These are phyloP conservation scores for Starmerella bombicola DNA, from an alignment of 805 yeast species.

Conservation along the genomic window DNA sequence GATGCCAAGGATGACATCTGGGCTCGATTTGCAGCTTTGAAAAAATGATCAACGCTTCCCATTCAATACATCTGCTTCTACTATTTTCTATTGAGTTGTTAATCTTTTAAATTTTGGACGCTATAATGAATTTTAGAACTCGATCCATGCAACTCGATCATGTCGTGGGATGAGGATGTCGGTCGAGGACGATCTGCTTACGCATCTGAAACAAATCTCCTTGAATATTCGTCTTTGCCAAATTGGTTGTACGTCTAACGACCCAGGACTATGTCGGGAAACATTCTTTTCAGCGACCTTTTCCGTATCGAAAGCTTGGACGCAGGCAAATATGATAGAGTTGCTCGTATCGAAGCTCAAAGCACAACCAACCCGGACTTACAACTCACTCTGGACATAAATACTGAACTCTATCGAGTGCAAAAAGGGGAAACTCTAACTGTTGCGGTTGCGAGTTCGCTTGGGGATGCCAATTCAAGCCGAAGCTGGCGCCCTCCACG, in stretches of 20 bases:
- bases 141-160: too few species aligned
- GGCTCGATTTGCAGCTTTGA: constrained; percentile 23
- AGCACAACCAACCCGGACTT: constrained; percentile 73
- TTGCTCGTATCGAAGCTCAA: constrained; percentile 74
- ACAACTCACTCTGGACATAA: constrained; percentile 75
- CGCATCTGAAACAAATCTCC: constrained; percentile 4
- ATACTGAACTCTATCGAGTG: constrained; percentile 85
- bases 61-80: not conserved
- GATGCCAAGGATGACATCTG: constrained; percentile 19
- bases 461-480: constrained; percentile 39
- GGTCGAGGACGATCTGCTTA: too few species aligned
- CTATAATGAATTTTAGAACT: too few species aligned
- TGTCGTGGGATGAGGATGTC: too few species aligned
- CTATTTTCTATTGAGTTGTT: too few species aligned
- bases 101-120: too few species aligned
- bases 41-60: constrained; percentile 10
- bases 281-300: constrained; percentile 71
- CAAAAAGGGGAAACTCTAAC: constrained; percentile 64
- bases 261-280: constrained; percentile 33
- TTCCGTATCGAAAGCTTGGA: constrained; percentile 78
- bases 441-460: constrained; percentile 68
- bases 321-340: constrained; percentile 82
- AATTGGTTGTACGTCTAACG: not conserved
- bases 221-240: too few species aligned
- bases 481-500: constrained; percentile 78